Evolutionary conservation across 2,329 filamentous ascomycete genomes (phyloP).

Genomic region (Hymenoscyphus infarciens): DNA sequence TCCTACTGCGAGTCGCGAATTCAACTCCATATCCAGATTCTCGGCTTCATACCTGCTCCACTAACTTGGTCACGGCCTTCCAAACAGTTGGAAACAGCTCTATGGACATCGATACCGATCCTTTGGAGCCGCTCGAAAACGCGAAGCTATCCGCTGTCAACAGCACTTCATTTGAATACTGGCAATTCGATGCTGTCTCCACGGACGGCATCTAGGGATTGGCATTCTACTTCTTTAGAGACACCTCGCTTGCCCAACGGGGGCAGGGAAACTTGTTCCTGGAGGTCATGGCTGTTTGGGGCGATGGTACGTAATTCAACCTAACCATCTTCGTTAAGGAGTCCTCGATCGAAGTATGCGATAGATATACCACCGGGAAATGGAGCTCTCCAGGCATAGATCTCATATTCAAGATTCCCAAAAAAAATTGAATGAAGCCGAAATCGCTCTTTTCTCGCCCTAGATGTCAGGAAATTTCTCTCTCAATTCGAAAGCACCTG

Average conservation of each 20-base stretch:
- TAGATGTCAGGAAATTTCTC: slow-evolving; percentile 3
- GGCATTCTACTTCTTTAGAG: slow-evolving; percentile 9
- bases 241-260: neutral
- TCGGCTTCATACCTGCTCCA: neutral
- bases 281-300: slow-evolving; percentile 4
- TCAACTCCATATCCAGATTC: neutral
- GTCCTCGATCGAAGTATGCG: slow-evolving; percentile 6
- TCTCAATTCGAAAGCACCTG: slow-evolving; percentile 1
- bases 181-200: slow-evolving; percentile 13
- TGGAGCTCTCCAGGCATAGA: slow-evolving; percentile 1
- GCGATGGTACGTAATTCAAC: slow-evolving; percentile 10
- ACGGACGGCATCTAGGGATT: slow-evolving; percentile 21
- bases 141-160: slow-evolving; percentile 13
- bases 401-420: slow-evolving; percentile 9
- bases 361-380: neutral
- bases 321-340: slow-evolving; percentile 7
- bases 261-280: neutral
- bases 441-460: slow-evolving; percentile 3
- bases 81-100: slow-evolving; percentile 41
- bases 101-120: slow-evolving; percentile 52
- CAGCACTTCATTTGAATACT: slow-evolving; percentile 11
- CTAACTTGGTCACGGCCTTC: slow-evolving; percentile 1
- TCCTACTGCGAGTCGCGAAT: neutral
- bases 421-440: neutral
- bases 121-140: slow-evolving; percentile 37